A percentile compares a stretch with the other conserved stretches of the same genome.
Conservation (phyloP, 129 eudicot species). For the Chrysanthemum lavandulifolium region DNA sequence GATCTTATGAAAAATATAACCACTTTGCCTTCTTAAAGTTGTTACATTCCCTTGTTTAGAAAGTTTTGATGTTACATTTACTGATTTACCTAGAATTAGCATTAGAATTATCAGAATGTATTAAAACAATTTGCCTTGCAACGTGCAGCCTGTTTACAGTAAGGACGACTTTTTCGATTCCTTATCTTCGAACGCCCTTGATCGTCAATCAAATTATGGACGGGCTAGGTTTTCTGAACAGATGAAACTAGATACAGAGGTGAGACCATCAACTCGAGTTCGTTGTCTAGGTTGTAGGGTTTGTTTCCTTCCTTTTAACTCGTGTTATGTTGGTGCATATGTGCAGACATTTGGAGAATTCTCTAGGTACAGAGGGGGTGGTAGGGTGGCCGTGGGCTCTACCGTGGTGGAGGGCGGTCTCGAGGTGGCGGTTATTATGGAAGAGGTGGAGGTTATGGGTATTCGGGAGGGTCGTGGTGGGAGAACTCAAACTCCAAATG, state of each 20-base stretch:
- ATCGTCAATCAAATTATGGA: conserved; percentile 63
- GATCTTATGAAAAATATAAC: conserved; percentile 9
- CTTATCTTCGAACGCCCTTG: conserved; percentile 63
- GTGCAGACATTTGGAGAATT: conserved; percentile 90
- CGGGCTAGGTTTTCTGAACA: conserved; percentile 83
- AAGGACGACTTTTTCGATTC: conserved; percentile 95
- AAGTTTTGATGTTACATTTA: not conserved
- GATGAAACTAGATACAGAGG: conserved; percentile 91
- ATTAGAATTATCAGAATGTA: not conserved
- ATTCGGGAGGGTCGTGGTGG: conserved; percentile 79
- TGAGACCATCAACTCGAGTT: conserved; percentile 8
- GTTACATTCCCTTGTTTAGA: not conserved
- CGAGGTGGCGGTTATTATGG: conserved; percentile 52
- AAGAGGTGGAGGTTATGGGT: conserved; percentile 59
- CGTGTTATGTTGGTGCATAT: conserved; percentile 7
- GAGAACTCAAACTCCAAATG: conserved; percentile 30
- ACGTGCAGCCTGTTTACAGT: conserved; percentile 70
- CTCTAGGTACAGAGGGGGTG: conserved; percentile 82
- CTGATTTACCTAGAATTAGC: not conserved
- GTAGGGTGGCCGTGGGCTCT: conserved; percentile 83
- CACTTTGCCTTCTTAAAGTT: not conserved
- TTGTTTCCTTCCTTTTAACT: not conserved
- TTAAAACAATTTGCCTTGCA: conserved; percentile 17
- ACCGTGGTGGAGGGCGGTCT: conserved; percentile 64
- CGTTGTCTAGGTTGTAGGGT: not conserved